phyloP scores from a whole-genome alignment of 345 rosid species.

The Gossypium anomalum region DNA sequence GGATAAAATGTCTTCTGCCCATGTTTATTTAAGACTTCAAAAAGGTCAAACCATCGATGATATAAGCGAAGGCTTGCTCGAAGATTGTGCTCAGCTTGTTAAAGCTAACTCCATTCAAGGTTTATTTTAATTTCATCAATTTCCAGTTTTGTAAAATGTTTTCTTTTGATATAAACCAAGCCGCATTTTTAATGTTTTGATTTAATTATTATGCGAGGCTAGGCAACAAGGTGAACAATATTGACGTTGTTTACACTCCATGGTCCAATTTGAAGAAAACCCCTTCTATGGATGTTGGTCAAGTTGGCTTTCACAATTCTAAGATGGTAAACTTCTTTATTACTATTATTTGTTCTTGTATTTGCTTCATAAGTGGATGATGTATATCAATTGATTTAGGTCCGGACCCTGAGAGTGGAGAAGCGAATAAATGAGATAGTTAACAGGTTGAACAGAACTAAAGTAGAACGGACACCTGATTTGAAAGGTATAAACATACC shows the following conservation, averaged over 20 bases:
- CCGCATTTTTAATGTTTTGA: neutral
- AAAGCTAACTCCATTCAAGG: constrained; percentile 99
- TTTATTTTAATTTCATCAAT: neutral
- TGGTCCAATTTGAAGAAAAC: constrained; percentile 96
- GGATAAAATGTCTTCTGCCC: constrained; percentile 98
- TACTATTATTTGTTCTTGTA: neutral
- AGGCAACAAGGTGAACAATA: constrained; percentile 94
- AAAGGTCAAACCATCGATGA: constrained; percentile 83
- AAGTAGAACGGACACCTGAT: constrained; percentile 88
- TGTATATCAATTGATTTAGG: constrained; percentile 39
- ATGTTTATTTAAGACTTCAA: constrained; percentile 87
- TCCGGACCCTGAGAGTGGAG: constrained; percentile 85
- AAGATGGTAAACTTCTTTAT: constrained; percentile 58
- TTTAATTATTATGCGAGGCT: constrained; percentile 17
- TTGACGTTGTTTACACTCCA: constrained; percentile 95
- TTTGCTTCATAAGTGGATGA: neutral
- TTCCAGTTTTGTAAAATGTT: neutral
- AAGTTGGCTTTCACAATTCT: constrained; percentile 88
- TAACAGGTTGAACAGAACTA: constrained; percentile 90
- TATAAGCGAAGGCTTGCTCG: constrained; percentile 77
- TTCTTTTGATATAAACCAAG: neutral
- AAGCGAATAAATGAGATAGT: constrained; percentile 87
- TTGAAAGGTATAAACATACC: constrained; percentile 55
- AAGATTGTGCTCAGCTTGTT: constrained; percentile 97
- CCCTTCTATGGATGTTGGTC: constrained; percentile 98